A percentile compares a stretch with the other conserved stretches of the same genome.
These are phyloP conservation scores for Tagetes erecta DNA, from an alignment of 129 eudicot genomes.

Conservation along the genomic window DNA sequence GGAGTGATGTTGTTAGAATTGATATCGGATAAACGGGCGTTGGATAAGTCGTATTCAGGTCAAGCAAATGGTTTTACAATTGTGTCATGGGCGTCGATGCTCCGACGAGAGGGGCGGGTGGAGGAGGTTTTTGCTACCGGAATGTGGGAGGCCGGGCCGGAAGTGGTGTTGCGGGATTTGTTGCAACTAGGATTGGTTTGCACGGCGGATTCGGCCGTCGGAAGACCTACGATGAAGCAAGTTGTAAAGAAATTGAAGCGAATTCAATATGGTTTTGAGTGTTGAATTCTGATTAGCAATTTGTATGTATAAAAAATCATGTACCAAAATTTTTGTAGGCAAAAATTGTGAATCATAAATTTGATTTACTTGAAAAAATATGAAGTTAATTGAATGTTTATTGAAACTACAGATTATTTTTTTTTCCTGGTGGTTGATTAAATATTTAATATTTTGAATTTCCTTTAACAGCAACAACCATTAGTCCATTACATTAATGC, in stretches of 20 bases:
- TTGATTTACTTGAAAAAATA: neutral
- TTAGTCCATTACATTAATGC: too few species aligned
- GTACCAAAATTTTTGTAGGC: neutral
- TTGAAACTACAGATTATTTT: too few species aligned
- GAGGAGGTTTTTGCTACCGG: conserved; percentile 11
- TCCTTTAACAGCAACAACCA: too few species aligned
- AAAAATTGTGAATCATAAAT: neutral
- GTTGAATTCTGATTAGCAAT: neutral
- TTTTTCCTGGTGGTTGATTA: too few species aligned
- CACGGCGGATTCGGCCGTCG: neutral
- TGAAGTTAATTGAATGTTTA: too few species aligned
- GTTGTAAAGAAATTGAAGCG: conserved; percentile 6
- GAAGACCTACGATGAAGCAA: conserved; percentile 13
- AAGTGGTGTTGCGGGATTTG: conserved; percentile 4
- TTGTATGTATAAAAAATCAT: neutral
- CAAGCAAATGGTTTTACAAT: neutral
- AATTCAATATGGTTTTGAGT: neutral
- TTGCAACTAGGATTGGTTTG: conserved; percentile 5
- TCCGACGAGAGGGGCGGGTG: neutral
- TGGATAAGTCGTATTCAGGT: conserved; percentile 2
- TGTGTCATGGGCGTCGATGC: neutral
- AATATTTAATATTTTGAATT: too few species aligned
- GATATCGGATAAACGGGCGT: conserved; percentile 14
- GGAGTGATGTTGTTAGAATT: conserved; percentile 6
- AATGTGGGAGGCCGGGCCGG: conserved; percentile 15